A percentile compares a stretch with the other conserved stretches of the same genome.
phyloP scores from a whole-genome alignment of 2,329 filamentous ascomycete genomes.

The Pezizomycotina sp. region DNA sequence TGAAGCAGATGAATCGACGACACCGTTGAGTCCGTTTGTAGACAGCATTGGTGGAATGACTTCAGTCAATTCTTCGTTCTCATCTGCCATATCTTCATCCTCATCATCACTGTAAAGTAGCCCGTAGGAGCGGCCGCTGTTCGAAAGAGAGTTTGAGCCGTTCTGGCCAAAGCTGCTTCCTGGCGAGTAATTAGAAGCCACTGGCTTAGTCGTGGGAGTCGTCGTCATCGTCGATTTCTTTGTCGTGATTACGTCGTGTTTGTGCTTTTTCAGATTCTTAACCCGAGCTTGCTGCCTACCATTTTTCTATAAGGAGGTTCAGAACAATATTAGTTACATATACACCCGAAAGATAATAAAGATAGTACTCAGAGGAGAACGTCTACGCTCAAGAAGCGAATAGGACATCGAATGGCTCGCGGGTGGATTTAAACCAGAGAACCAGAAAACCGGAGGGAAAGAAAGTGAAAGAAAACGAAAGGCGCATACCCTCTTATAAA shows the following conservation, averaged over 20 bases:
- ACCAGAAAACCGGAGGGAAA: too few species aligned
- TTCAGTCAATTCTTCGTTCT: not conserved
- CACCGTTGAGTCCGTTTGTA: not conserved
- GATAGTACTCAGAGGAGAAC: too few species aligned
- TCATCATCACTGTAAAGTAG: conserved; percentile 15
- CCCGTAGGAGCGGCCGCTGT: conserved; percentile 17
- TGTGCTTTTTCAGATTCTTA: not conserved
- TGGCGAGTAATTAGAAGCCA: conserved; percentile 6
- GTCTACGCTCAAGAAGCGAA: too few species aligned
- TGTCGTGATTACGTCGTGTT: not conserved
- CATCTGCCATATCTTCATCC: conserved; percentile 7
- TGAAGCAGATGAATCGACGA: conserved; percentile 4
- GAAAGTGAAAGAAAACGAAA: too few species aligned
- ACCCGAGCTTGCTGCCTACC: not conserved
- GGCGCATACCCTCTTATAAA: conserved; percentile 13
- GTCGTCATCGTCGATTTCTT: not conserved
- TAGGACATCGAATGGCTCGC: too few species aligned
- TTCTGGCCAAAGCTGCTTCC: too few species aligned
- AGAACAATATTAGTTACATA: not conserved
- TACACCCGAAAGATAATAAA: too few species aligned
- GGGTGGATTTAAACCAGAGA: too few species aligned
- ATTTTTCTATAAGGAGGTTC: not conserved
- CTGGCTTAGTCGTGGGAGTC: not conserved
- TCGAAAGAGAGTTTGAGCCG: too few species aligned
- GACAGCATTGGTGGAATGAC: not conserved